Evolutionary conservation across 495 filamentous ascomycete species (phyloP).

Genomic region (Choiromyces venosus): DNA sequence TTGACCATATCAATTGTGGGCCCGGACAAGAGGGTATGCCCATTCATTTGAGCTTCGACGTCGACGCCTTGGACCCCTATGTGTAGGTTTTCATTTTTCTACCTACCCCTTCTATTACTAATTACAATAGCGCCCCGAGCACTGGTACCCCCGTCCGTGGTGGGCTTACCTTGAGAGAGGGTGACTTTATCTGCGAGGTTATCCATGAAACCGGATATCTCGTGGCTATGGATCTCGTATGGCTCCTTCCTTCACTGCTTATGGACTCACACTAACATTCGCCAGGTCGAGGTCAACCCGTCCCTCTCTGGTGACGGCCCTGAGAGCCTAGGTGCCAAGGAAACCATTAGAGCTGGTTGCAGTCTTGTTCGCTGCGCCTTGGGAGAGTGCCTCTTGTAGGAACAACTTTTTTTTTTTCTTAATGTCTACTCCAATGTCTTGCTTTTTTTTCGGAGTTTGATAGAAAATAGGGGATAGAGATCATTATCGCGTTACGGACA

Average conservation of each 20-base stretch:
- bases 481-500: not conserved
- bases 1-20: constrained; percentile 65
- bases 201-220: constrained; percentile 89
- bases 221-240: constrained; percentile 83
- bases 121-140: constrained; percentile 64
- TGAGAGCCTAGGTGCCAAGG: constrained; percentile 61
- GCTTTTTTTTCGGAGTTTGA: not conserved
- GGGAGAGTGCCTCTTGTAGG: constrained; percentile 78
- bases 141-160: constrained; percentile 94
- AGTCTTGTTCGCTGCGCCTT: constrained; percentile 85
- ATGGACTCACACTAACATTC: not conserved
- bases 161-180: constrained; percentile 90
- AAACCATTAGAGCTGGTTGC: constrained; percentile 86
- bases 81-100: constrained; percentile 13
- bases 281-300: constrained; percentile 82
- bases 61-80: constrained; percentile 93
- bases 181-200: constrained; percentile 95
- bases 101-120: constrained; percentile 39
- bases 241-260: not conserved
- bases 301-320: constrained; percentile 52
- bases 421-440: not conserved
- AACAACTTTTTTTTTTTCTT: not conserved
- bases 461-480: not conserved
- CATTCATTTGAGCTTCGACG: constrained; percentile 94
- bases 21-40: constrained; percentile 64